phyloP scores from a whole-genome alignment of 371 early-diverging fungal genomes.

The Batkoa obscura region DNA sequence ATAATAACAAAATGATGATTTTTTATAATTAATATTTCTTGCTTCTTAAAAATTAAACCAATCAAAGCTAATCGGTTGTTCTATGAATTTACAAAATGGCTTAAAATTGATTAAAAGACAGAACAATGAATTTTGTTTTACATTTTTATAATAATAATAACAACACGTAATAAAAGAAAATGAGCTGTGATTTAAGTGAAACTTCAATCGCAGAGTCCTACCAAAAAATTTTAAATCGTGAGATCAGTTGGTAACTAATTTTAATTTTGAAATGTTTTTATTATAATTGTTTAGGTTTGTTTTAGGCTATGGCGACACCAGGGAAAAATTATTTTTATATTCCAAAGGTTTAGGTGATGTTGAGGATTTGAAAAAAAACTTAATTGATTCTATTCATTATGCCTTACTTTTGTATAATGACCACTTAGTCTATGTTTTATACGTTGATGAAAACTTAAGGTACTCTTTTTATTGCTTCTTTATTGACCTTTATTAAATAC shows the following conservation, averaged over 20 bases:
- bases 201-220: constrained; percentile 37
- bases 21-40: too few species aligned
- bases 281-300: constrained; percentile 34
- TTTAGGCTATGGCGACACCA: constrained; percentile 43
- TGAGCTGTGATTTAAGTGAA: constrained; percentile 51
- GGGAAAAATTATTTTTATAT: constrained; percentile 44
- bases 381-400: constrained; percentile 39
- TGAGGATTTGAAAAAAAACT: constrained; percentile 31
- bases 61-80: too few species aligned
- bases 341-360: constrained; percentile 33
- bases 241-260: constrained; percentile 12
- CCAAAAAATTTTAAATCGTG: constrained; percentile 27
- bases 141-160: too few species aligned
- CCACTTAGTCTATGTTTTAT: constrained; percentile 32
- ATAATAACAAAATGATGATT: too few species aligned
- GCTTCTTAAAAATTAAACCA: too few species aligned
- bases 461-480: constrained; percentile 10
- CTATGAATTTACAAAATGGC: too few species aligned
- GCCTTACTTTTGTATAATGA: constrained; percentile 40
- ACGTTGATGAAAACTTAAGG: constrained; percentile 48
- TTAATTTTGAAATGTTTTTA: too few species aligned
- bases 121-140: too few species aligned
- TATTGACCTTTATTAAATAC: too few species aligned
- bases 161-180: constrained; percentile 8
- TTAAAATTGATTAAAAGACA: too few species aligned